A percentile compares a stretch with the other conserved stretches of the same genome.
Evolutionary conservation across 306 rosid genomes (phyloP).

Genomic region (Vicia sativa): DNA sequence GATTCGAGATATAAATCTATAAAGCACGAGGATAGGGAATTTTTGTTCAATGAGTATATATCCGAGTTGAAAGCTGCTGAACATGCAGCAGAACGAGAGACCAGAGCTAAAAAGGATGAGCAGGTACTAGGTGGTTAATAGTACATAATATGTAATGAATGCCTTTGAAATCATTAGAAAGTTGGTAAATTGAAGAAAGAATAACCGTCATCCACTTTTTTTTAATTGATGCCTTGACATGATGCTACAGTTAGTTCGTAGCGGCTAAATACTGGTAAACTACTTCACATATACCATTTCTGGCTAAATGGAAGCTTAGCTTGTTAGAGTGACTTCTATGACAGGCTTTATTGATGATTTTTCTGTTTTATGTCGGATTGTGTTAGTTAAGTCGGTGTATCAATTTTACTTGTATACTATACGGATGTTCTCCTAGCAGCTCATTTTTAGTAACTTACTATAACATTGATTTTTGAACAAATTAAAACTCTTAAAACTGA

Average conservation of each 20-base stretch:
- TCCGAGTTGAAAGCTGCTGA: constrained; percentile 79
- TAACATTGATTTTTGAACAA: constrained; percentile 4
- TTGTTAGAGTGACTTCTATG: constrained; percentile 29
- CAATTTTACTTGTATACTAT: constrained; percentile 13
- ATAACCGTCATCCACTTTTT: neutral
- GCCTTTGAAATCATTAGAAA: constrained; percentile 2
- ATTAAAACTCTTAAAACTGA: constrained; percentile 25
- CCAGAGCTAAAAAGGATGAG: constrained; percentile 84
- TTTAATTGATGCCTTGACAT: constrained; percentile 4
- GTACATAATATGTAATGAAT: constrained; percentile 17
- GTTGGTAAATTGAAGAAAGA: constrained; percentile 5
- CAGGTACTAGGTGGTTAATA: constrained; percentile 62
- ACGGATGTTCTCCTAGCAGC: neutral
- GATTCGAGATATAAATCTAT: constrained; percentile 85
- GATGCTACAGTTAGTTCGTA: constrained; percentile 14
- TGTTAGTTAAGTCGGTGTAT: constrained; percentile 13
- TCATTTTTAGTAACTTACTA: neutral
- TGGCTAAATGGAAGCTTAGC: constrained; percentile 10
- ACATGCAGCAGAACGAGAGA: constrained; percentile 72
- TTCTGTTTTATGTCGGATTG: constrained; percentile 1
- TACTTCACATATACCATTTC: constrained; percentile 10
- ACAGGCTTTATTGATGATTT: neutral
- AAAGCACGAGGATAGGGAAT: constrained; percentile 86
- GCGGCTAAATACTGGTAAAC: constrained; percentile 27
- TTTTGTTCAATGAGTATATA: constrained; percentile 73